These are phyloP conservation scores for Russula brevipes DNA, from an alignment of 768 basidiomycete genomes.

Conservation along the genomic window DNA sequence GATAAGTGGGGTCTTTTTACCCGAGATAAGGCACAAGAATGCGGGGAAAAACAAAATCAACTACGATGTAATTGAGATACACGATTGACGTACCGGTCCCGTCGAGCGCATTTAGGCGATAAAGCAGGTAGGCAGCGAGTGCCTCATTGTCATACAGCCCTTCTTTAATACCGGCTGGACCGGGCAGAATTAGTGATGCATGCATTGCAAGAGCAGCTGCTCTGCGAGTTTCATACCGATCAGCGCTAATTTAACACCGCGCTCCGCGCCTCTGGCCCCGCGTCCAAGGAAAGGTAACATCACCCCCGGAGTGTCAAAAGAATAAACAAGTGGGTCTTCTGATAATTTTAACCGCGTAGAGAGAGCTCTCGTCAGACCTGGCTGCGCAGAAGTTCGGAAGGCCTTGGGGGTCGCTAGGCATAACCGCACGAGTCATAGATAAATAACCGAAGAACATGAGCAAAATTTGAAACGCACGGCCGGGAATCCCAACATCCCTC, in stretches of 20 bases:
- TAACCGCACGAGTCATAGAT: background rate
- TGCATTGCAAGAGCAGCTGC: background rate
- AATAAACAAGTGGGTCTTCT: constrained; percentile 77
- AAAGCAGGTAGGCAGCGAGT: constrained; percentile 81
- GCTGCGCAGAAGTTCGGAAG: constrained; percentile 80
- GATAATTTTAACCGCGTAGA: constrained; percentile 87
- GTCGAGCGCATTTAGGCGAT: constrained; percentile 74
- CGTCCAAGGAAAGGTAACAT: constrained; percentile 93
- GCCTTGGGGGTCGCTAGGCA: constrained; percentile 75
- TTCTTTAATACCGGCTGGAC: constrained; percentile 87
- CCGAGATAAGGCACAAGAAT: background rate
- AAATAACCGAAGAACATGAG: background rate
- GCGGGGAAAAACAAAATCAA: background rate
- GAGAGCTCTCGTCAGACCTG: constrained; percentile 84
- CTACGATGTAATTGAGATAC: background rate
- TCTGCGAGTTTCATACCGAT: constrained; percentile 59
- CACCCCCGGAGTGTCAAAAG: constrained; percentile 93
- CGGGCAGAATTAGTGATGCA: constrained; percentile 3
- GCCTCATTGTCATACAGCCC: constrained; percentile 81
- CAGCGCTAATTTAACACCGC: constrained; percentile 87
- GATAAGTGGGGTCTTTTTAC: constrained; percentile 62
- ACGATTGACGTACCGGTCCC: constrained; percentile 50
- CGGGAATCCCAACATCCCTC: constrained; percentile 78
- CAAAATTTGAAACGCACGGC: constrained; percentile 30
- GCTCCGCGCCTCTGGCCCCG: constrained; percentile 81